Evolutionary conservation across 2,329 filamentous ascomycete genomes (phyloP).

Genomic region (Metarhizium album): DNA sequence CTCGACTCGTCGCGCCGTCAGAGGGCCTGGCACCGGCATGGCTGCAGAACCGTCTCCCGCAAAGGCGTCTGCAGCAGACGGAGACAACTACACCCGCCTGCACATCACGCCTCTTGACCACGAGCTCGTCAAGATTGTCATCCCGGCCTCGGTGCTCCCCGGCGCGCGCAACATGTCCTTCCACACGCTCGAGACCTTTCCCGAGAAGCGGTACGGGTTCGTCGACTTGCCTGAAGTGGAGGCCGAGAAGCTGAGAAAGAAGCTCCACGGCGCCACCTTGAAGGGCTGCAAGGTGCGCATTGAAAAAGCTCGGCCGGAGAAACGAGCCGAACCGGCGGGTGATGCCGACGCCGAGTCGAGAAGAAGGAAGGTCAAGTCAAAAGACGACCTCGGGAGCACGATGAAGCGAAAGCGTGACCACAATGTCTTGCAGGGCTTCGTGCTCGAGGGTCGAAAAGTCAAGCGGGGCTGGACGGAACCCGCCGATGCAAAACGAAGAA

Average conservation of each 20-base stretch:
- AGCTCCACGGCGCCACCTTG: conserved; percentile 75
- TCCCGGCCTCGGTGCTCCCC: conserved; percentile 56
- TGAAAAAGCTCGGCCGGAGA: conserved; percentile 61
- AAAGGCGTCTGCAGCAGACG: not conserved
- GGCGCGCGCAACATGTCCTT: conserved; percentile 75
- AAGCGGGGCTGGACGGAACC: conserved; percentile 84
- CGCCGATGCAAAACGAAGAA: conserved; percentile 35
- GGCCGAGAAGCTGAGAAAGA: conserved; percentile 84
- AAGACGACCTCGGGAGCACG: conserved; percentile 21
- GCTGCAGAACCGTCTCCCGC: not conserved
- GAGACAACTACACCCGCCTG: conserved; percentile 34
- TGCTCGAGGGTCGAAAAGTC: conserved; percentile 65
- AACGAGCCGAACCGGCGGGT: conserved; percentile 23
- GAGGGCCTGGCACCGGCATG: not conserved
- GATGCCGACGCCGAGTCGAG: conserved; percentile 20
- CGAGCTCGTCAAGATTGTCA: conserved; percentile 58
- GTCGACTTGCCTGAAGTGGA: conserved; percentile 71
- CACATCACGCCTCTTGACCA: conserved; percentile 83
- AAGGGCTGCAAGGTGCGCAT: conserved; percentile 79
- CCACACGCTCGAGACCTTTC: conserved; percentile 76
- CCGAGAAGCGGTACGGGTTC: conserved; percentile 84
- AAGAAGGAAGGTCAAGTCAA: conserved; percentile 19
- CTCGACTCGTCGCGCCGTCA: not conserved
- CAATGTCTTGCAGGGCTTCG: conserved; percentile 52
- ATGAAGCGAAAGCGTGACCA: conserved; percentile 41